Evolutionary conservation across 352 stramenopile species (phyloP).

Genomic region (Phytopythium ostracodes): DNA sequence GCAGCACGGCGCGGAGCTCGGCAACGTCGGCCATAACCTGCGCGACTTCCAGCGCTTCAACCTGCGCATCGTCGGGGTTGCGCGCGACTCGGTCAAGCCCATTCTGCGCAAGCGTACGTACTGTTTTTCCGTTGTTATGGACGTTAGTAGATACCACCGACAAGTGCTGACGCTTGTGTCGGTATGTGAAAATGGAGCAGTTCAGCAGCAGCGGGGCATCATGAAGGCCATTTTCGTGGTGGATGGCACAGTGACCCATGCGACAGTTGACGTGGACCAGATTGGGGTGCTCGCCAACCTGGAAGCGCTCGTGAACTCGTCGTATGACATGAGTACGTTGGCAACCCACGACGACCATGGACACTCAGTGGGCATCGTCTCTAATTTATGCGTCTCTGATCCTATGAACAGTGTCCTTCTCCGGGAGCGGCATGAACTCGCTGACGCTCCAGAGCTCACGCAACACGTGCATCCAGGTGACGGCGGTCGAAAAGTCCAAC

Average conservation of each 20-base stretch:
- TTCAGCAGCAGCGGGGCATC: slow-evolving; percentile 87
- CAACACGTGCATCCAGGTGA: slow-evolving; percentile 86
- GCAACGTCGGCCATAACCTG: slow-evolving; percentile 85
- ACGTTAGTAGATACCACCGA: too few species aligned
- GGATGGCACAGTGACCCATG: slow-evolving; percentile 74
- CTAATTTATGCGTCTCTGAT: slow-evolving; percentile 1
- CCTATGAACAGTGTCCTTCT: slow-evolving; percentile 65
- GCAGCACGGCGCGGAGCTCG: slow-evolving; percentile 73
- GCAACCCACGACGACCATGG: too few species aligned
- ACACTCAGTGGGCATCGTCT: not conserved
- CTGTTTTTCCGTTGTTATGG: too few species aligned
- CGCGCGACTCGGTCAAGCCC: slow-evolving; percentile 80
- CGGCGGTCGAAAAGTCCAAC: slow-evolving; percentile 66
- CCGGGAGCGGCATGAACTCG: slow-evolving; percentile 68
- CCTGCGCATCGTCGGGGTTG: slow-evolving; percentile 75
- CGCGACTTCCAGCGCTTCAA: slow-evolving; percentile 91
- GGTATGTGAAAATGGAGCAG: slow-evolving; percentile 19
- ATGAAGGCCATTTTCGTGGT: slow-evolving; percentile 88
- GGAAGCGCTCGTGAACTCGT: slow-evolving; percentile 81
- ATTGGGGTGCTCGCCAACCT: slow-evolving; percentile 90
- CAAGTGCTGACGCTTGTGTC: not conserved
- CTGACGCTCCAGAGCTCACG: slow-evolving; percentile 86
- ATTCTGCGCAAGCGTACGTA: slow-evolving; percentile 79
- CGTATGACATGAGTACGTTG: slow-evolving; percentile 81
- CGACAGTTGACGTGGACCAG: slow-evolving; percentile 86